A percentile compares a stretch with the other conserved stretches of the same genome.
These are phyloP conservation scores for Plasmodium billcollinsi DNA, from an alignment of 169 alveolate species.

Conservation along the genomic window DNA sequence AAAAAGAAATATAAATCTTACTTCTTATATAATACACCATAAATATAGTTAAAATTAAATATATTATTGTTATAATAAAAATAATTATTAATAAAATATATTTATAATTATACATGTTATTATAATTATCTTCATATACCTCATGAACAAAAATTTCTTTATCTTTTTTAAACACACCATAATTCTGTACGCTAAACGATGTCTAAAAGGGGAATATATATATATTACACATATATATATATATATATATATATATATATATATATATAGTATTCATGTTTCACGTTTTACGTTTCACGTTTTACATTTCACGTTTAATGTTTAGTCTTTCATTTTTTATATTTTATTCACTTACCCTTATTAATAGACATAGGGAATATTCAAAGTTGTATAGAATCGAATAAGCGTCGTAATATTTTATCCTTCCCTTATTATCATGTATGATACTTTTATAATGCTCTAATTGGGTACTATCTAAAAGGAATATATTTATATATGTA, in stretches of 20 bases:
- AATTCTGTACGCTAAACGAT: constrained; percentile 4
- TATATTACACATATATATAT: not conserved
- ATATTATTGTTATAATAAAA: constrained; percentile 16
- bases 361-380: constrained; percentile 8
- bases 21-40: constrained; percentile 34
- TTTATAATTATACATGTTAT: constrained; percentile 9
- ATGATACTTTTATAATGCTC: constrained; percentile 5
- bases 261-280: constrained; percentile 1
- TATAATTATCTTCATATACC: not conserved
- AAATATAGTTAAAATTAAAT: constrained; percentile 12
- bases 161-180: constrained; percentile 29
- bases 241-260: no score
- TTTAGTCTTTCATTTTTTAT: not conserved
- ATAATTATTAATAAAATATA: constrained; percentile 19
- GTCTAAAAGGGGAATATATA: constrained; percentile 20
- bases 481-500: not conserved
- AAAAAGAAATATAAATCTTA: constrained; percentile 11
- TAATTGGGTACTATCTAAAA: constrained; percentile 13
- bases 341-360: constrained; percentile 29
- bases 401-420: constrained; percentile 25
- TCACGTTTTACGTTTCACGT: not conserved
- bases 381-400: constrained; percentile 55
- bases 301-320: not conserved
- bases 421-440: constrained; percentile 5
- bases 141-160: constrained; percentile 49